Base-by-base conservation (phyloP, 2,329 filamentous ascomycete species). In the Fusarium proliferatum region DNA sequence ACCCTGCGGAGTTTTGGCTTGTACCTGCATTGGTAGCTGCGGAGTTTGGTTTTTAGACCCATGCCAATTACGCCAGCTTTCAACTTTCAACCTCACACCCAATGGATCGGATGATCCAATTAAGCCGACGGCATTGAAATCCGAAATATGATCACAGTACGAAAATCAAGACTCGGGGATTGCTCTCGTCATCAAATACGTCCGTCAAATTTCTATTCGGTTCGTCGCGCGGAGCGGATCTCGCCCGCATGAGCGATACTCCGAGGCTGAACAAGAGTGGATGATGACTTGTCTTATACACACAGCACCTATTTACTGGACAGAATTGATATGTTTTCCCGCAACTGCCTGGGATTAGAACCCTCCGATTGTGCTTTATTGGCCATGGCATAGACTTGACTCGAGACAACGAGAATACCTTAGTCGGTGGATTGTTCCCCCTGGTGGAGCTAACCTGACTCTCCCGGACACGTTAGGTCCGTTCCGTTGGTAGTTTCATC, bases 41-140 rank as follows among this genome's bases (percentile, higher is more conserved):
- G 72, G 72, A 70, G 64, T 75, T 74, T 73, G 55, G 60, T n/a
- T 43, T 41, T 61, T 46, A 60, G 43, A 36, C 53, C n/a, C 28
- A 23, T 26, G 16, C 28, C 23, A 61, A 38, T 38, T 41, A 52
- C 61, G 43, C 58, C 34, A 49, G 48, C 30, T 42, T 52, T 21
- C 49, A 52, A 52, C 17, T 52, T 55, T 38, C 43, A 30, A 51
- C 33, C 60, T 52, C 51, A 33, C 10, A 36, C n/a, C 41, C 34
- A 42, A 33, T 34, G 36, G 42, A n/a, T 55, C 67, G 74, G 74
- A 56, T 64, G 15, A 41, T 59, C 51, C 33, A 67, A 65, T 77
- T 75, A 43, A 49, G 36, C 76, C 76, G 76, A 69, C 74, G 74
- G 76, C 52, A 52, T 43, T 45, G 45, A 33, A 43, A 39, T 36